phyloP scores from a whole-genome alignment of 768 basidiomycete species.

The Amanita muscaria region DNA sequence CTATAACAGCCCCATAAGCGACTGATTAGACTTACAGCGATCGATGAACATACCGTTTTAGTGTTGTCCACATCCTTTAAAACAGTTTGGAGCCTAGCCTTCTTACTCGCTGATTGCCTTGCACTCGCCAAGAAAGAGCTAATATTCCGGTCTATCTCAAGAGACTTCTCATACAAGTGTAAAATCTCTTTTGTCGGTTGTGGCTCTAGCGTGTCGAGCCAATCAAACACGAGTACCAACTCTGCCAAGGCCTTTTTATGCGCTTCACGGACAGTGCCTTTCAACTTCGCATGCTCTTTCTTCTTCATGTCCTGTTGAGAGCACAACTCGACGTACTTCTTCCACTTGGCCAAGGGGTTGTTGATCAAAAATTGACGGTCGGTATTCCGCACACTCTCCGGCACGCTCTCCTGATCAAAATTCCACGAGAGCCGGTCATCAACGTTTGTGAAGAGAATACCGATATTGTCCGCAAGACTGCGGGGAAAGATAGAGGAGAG shows the following conservation, averaged over 20 bases:
- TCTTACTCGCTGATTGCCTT: conserved; percentile 7
- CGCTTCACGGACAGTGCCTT: background rate
- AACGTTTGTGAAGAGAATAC: conserved; percentile 19
- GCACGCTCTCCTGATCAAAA: conserved; percentile 14
- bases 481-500: conserved; percentile 19
- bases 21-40: no score
- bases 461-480: conserved; percentile 18
- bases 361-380: conserved; percentile 8
- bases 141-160: conserved; percentile 11
- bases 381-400: conserved; percentile 4
- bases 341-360: conserved; percentile 11
- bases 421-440: conserved; percentile 15
- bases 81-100: background rate
- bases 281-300: conserved; percentile 2
- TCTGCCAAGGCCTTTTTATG: conserved; percentile 12
- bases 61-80: no score
- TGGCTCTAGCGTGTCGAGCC: conserved; percentile 9
- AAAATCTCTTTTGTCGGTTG: conserved; percentile 13
- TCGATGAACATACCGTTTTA: no score
- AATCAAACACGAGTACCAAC: conserved; percentile 10
- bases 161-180: conserved; percentile 7
- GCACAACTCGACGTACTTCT: conserved; percentile 6
- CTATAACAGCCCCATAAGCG: no score
- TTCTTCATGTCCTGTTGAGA: background rate
- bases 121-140: conserved; percentile 7